Percentiles rank a stretch among this genome's conserved stretches.
These are phyloP conservation scores for Kwoniella pini DNA, from an alignment of 768 basidiomycete genomes.

Conservation along the genomic window DNA sequence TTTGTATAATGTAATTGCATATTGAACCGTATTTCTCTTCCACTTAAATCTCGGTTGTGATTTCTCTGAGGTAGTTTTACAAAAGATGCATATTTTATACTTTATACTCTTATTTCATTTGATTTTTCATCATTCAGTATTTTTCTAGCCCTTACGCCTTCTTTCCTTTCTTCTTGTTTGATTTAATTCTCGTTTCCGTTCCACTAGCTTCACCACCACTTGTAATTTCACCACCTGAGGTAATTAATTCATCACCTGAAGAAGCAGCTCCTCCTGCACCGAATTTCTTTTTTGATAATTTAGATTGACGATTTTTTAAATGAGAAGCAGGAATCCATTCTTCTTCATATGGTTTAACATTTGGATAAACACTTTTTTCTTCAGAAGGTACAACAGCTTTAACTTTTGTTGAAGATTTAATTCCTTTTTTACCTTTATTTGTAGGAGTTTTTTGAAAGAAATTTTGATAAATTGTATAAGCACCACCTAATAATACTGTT, in stretches of 20 bases:
- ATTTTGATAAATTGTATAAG: slow-evolving; percentile 47
- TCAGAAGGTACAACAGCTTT: slow-evolving; percentile 43
- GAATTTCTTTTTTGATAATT: slow-evolving; percentile 32
- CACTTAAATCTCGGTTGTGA: too few relatives aligned
- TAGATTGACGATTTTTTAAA: slow-evolving; percentile 36
- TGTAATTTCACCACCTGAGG: slow-evolving; percentile 46
- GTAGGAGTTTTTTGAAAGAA: slow-evolving; percentile 27
- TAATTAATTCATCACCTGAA: slow-evolving; percentile 38
- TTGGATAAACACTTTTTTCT: slow-evolving; percentile 38
- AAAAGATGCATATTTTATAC: too few relatives aligned
- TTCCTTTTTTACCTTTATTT: slow-evolving; percentile 12
- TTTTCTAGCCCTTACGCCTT: slow-evolving; percentile 18
- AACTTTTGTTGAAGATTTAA: slow-evolving; percentile 8
- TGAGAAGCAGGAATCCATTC: slow-evolving; percentile 56
- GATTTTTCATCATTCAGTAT: too few relatives aligned
- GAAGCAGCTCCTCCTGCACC: slow-evolving; percentile 27
- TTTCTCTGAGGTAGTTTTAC: too few relatives aligned
- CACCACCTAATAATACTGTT: slow-evolving; percentile 38
- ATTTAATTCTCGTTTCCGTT: slow-evolving; percentile 34
- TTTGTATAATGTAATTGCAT: too few relatives aligned
- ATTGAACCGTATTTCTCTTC: too few relatives aligned
- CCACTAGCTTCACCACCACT: slow-evolving; percentile 50
- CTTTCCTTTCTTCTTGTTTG: slow-evolving; percentile 44
- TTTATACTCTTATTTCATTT: too few relatives aligned
- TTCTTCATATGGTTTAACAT: slow-evolving; percentile 54